Evolutionary conservation across 257 asterid species (phyloP).

Genomic region (Solanum sparsipilum): DNA sequence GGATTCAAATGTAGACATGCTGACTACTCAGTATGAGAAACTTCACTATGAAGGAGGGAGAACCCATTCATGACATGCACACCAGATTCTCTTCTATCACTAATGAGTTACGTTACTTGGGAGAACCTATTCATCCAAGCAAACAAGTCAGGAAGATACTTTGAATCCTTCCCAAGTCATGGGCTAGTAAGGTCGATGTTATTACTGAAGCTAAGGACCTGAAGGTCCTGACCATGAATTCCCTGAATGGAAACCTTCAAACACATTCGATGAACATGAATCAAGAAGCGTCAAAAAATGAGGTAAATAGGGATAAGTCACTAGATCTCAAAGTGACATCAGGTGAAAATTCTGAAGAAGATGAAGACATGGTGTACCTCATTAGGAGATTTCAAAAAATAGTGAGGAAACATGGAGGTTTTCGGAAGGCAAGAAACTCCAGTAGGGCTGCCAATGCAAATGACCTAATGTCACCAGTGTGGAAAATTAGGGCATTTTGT

Average conservation of each 20-base stretch:
- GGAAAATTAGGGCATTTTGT: background rate
- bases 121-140: background rate
- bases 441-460: background rate
- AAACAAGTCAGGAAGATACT: background rate
- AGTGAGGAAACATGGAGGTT: background rate
- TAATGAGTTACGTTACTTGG: background rate
- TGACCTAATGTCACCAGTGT: background rate
- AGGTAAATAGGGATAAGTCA: background rate
- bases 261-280: background rate
- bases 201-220: background rate
- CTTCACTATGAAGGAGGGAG: background rate
- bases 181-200: background rate
- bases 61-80: background rate
- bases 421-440: background rate
- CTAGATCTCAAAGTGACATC: background rate
- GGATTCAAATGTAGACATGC: too few relatives aligned
- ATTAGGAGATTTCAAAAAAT: background rate
- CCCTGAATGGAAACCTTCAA: background rate
- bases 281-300: background rate
- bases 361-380: background rate
- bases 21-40: background rate
- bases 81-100: background rate
- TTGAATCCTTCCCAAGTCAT: background rate
- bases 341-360: background rate
- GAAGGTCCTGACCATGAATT: background rate